phyloP scores from a whole-genome alignment of 164 flowering plant genomes.

The Stephania cephalantha region DNA sequence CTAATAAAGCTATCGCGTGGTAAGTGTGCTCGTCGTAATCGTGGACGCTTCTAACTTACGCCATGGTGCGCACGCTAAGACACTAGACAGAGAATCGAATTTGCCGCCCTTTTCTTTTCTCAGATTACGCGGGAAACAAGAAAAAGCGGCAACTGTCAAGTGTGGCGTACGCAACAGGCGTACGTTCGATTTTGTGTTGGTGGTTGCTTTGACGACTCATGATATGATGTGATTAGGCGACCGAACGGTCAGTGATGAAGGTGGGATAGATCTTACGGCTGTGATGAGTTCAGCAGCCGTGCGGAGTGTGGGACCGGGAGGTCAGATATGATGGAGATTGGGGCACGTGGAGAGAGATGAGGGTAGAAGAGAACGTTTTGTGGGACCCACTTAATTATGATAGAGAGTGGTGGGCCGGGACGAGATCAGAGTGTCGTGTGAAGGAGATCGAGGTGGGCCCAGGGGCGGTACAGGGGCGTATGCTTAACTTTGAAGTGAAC shows the following conservation, averaged over 20 bases:
- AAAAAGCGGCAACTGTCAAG: no score
- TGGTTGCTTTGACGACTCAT: not conserved
- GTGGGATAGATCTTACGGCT: not conserved
- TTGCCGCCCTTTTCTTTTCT: not conserved
- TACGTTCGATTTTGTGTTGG: not conserved
- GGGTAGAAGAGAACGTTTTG: no score
- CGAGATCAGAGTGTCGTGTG: not conserved
- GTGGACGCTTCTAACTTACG: constrained; percentile 4
- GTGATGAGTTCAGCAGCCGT: no score
- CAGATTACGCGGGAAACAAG: not conserved
- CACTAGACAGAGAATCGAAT: not conserved
- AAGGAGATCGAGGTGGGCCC: not conserved
- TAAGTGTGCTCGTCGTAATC: no score
- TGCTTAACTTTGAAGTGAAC: not conserved
- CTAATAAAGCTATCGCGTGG: no score
- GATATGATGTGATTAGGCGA: not conserved
- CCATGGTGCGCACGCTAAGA: constrained; percentile 2
- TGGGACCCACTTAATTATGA: no score
- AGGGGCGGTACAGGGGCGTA: not conserved
- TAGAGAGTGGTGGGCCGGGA: not conserved
- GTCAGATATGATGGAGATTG: no score
- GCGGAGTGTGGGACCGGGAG: no score
- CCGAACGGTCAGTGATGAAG: not conserved
- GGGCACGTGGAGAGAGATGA: no score
- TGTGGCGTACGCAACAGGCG: not conserved